A percentile compares a stretch with the other conserved stretches of the same genome.
Conservation (phyloP, 139 green algal species). For the Yamagishiella unicocca region DNA sequence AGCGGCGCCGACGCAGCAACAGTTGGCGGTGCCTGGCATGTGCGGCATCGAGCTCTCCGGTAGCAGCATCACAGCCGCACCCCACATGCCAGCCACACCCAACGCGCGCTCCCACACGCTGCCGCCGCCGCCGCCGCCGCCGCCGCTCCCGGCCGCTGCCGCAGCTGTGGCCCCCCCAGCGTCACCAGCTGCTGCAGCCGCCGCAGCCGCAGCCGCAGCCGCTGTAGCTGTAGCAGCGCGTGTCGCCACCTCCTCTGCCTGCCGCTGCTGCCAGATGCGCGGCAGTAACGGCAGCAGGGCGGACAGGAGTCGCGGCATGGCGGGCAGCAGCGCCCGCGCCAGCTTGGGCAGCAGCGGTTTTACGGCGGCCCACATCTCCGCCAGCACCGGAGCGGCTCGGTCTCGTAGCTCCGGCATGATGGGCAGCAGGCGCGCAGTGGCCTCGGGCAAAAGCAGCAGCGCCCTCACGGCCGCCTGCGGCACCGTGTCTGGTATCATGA, state of each 20-base stretch:
- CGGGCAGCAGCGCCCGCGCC: not conserved
- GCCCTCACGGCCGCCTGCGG: not conserved
- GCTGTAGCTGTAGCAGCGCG: no score
- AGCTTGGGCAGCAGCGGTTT: conserved; percentile 28
- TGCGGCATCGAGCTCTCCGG: conserved; percentile 35
- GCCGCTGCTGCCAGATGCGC: not conserved
- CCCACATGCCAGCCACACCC: conserved; percentile 19
- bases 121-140: not conserved
- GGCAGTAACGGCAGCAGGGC: not conserved
- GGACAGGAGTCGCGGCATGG: not conserved
- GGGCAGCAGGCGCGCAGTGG: not conserved
- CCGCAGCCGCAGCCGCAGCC: not conserved
- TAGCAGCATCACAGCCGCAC: conserved; percentile 10
- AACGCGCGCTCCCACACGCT: conserved; percentile 1
- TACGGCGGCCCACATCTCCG: conserved; percentile 12
- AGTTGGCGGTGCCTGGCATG: conserved; percentile 19
- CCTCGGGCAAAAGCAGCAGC: conserved; percentile 15
- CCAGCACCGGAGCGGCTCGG: not conserved
- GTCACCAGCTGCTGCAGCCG: not conserved
- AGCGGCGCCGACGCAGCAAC: not conserved
- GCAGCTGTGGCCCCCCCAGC: not conserved
- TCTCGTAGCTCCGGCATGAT: conserved; percentile 9
- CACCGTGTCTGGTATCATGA: not conserved
- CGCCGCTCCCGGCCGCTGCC: not conserved
- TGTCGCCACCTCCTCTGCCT: not conserved